Evolutionary conservation across 805 yeast genomes (phyloP), one percentile per base, ranked within the genome.

Genomic region (Vanderwaltozyma polyspora): DNA sequence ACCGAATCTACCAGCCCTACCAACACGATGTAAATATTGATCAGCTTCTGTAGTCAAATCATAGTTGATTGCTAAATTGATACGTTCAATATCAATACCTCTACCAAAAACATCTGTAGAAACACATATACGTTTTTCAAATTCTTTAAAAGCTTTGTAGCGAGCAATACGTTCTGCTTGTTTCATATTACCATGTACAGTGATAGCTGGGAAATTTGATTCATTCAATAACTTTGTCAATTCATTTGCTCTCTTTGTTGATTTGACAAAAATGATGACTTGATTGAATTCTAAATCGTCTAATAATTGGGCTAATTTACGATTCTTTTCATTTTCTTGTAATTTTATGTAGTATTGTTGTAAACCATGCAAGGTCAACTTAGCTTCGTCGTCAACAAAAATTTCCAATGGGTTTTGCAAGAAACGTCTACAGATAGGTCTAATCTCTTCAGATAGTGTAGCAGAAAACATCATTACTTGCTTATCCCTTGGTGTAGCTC

Each of bases 381-480:
- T 91, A 52, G 95, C 84, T 63, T 89, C 97, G 61, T 91, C 95
- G 62, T 91, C 98, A 43, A 89, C 97, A 58, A 81, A 89, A 49
- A 89, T 85, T 68, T 89, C 98, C 62, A 91, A 73, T 46, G 98
- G 97, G 52, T 83, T 86, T 67, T 89, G 95, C 87, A 91, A 83
- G 68, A 91, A 89, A 68, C 89, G 86, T 70, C 87, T 89, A 71
- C 96, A 89, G 39, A 91, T 77, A 42, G 95, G 95, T 63, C 95
- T 82, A 55, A 89, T 85, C 58, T 89, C 97, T 58, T 75, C 83
- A 31, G 94, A 77, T 51, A 89, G 72, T 37, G 98, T 89, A 46
- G 98, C 98, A 41, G 95, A 82, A 64, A 89, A 89, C 95, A 89
- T 89, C 97, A 91, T 87, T 37, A 91, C 97, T 69, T 89, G 98